Percentiles rank a stretch among this genome's conserved stretches.
These are phyloP conservation scores for Gomphus bonarii DNA, from an alignment of 1,284 basidiomycete species.

Conservation along the genomic window DNA sequence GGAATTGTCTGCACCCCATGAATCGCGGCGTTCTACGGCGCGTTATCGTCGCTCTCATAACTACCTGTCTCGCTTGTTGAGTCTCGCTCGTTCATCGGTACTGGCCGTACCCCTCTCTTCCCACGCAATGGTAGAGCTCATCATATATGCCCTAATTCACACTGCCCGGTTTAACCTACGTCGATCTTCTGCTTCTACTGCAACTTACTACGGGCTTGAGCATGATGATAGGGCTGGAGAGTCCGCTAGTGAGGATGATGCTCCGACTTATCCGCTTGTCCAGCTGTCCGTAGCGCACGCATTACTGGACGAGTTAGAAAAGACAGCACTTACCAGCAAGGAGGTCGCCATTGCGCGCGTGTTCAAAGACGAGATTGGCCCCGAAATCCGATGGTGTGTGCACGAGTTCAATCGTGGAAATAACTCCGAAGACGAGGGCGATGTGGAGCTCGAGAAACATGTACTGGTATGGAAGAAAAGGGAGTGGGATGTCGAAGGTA, in stretches of 20 bases:
- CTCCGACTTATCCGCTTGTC: slow-evolving; percentile 48
- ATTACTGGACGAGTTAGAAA: slow-evolving; percentile 66
- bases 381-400: slow-evolving; percentile 87
- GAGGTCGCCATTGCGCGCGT: slow-evolving; percentile 84
- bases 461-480: slow-evolving; percentile 25
- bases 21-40: slow-evolving; percentile 47
- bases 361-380: slow-evolving; percentile 81
- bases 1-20: slow-evolving; percentile 64
- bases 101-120: slow-evolving; percentile 41
- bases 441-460: slow-evolving; percentile 1
- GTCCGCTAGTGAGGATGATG: background rate
- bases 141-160: slow-evolving; percentile 60
- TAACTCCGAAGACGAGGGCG: slow-evolving; percentile 20
- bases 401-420: slow-evolving; percentile 65
- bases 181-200: slow-evolving; percentile 3
- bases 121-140: slow-evolving; percentile 48
- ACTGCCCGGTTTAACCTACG: slow-evolving; percentile 49
- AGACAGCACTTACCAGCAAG: slow-evolving; percentile 64
- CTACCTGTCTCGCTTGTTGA: slow-evolving; percentile 72
- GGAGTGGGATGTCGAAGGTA: slow-evolving; percentile 76
- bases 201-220: slow-evolving; percentile 1
- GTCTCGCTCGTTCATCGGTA: slow-evolving; percentile 61
- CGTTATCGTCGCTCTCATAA: slow-evolving; percentile 81
- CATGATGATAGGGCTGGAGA: background rate
- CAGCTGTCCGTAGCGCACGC: slow-evolving; percentile 72